A percentile compares a stretch with the other conserved stretches of the same genome.
Evolutionary conservation across 805 yeast genomes (phyloP).

Genomic region (Candida sanyiensis): DNA sequence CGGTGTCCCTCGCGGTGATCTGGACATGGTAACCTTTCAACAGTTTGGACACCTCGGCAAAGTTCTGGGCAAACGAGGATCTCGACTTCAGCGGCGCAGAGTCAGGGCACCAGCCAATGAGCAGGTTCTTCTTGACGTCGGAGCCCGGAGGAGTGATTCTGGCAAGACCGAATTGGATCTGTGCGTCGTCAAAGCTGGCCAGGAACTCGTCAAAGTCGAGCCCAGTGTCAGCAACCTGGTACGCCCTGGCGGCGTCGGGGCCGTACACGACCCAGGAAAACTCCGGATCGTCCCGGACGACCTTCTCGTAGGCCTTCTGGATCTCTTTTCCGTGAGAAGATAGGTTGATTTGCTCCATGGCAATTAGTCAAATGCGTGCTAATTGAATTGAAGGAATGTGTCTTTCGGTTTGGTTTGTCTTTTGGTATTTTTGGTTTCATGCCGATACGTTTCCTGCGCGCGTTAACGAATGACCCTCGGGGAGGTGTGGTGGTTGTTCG

Average conservation of each 20-base stretch:
- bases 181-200: conserved; percentile 76
- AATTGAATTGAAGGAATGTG: too few relatives aligned
- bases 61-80: conserved; percentile 70
- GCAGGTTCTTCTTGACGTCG: conserved; percentile 74
- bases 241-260: conserved; percentile 50
- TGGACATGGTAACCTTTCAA: conserved; percentile 89
- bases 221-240: conserved; percentile 45
- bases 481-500: too few relatives aligned
- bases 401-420: too few relatives aligned
- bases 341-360: conserved; percentile 43
- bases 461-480: too few relatives aligned
- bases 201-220: conserved; percentile 70
- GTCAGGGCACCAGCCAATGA: conserved; percentile 97
- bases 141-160: conserved; percentile 89
- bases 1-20: conserved; percentile 90
- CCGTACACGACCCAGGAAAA: conserved; percentile 76
- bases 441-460: too few relatives aligned
- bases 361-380: too few relatives aligned
- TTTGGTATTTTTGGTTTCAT: too few relatives aligned
- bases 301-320: conserved; percentile 67
- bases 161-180: conserved; percentile 85
- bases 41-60: conserved; percentile 65
- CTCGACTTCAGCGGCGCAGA: conserved; percentile 78
- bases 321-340: conserved; percentile 71
- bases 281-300: conserved; percentile 70